Conservation (phyloP, 441 rosid genomes). For the Gossypium gossypioides region DNA sequence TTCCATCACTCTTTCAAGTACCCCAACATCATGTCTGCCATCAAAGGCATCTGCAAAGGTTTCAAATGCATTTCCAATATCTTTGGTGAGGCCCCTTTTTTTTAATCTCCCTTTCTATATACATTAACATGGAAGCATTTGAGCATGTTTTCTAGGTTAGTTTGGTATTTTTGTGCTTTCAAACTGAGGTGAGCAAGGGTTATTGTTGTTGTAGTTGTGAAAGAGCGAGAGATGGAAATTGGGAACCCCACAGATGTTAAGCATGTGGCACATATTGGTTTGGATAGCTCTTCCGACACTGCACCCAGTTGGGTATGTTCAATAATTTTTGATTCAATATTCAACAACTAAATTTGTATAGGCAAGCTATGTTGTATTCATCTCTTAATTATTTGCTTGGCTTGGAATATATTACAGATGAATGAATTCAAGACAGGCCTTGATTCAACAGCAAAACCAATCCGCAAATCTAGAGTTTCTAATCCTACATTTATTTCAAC, state of each 20-base stretch:
- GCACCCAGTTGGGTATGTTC: constrained; percentile 46
- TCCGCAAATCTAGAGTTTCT: constrained; percentile 32
- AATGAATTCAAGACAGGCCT: constrained; percentile 53
- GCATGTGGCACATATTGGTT: constrained; percentile 63
- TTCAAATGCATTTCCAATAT: constrained; percentile 78
- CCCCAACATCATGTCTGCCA: constrained; percentile 43
- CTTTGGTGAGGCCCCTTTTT: constrained; percentile 41
- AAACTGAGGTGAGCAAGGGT: not conserved
- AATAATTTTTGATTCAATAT: not conserved
- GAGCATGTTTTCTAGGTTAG: not conserved
- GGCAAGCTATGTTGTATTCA: not conserved
- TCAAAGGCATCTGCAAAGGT: constrained; percentile 79
- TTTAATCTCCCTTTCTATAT: not conserved
- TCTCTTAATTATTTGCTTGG: constrained; percentile 5
- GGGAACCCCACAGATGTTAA: constrained; percentile 63
- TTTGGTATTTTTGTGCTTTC: not conserved
- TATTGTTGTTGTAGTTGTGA: constrained; percentile 27
- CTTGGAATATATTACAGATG: constrained; percentile 39
- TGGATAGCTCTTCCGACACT: constrained; percentile 46
- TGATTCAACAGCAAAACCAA: constrained; percentile 33
- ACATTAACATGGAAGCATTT: not conserved
- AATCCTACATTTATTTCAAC: constrained; percentile 37
- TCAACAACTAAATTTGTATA: not conserved
- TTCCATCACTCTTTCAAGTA: not conserved
- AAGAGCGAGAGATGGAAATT: constrained; percentile 54